phyloP scores from a whole-genome alignment of 495 filamentous ascomycete genomes.

The Delitschia confertaspora region DNA sequence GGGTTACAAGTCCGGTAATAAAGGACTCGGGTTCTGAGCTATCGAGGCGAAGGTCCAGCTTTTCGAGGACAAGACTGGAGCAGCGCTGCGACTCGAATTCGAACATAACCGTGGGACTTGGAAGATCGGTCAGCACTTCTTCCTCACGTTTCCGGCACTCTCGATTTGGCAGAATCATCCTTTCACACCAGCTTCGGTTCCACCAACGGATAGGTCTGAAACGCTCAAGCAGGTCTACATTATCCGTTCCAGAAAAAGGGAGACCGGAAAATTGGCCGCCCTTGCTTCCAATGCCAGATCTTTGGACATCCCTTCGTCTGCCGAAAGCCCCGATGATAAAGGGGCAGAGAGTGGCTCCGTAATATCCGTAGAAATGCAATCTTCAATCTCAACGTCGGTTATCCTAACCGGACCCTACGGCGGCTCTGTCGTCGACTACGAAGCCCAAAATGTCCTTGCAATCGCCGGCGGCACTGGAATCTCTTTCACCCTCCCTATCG shows the following conservation, averaged over 20 bases:
- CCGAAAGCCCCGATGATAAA: background rate
- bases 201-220: conserved; percentile 30
- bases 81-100: conserved; percentile 50
- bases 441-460: conserved; percentile 47
- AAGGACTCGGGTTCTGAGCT: conserved; percentile 39
- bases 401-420: conserved; percentile 55
- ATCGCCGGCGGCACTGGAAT: conserved; percentile 59
- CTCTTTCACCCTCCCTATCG: conserved; percentile 51
- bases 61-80: conserved; percentile 43
- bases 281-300: conserved; percentile 27
- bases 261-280: conserved; percentile 46
- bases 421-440: conserved; percentile 37
- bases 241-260: conserved; percentile 50
- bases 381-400: conserved; percentile 38
- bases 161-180: conserved; percentile 62
- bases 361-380: background rate
- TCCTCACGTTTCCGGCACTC: conserved; percentile 49
- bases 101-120: conserved; percentile 47
- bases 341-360: background rate
- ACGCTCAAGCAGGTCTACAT: conserved; percentile 51
- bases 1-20: conserved; percentile 26
- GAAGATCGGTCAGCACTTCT: conserved; percentile 58
- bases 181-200: conserved; percentile 51
- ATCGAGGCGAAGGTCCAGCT: conserved; percentile 41
- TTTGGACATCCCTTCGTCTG: background rate